Conservation (phyloP, 179 eudicot species). For the Amaranthus tricolor region DNA sequence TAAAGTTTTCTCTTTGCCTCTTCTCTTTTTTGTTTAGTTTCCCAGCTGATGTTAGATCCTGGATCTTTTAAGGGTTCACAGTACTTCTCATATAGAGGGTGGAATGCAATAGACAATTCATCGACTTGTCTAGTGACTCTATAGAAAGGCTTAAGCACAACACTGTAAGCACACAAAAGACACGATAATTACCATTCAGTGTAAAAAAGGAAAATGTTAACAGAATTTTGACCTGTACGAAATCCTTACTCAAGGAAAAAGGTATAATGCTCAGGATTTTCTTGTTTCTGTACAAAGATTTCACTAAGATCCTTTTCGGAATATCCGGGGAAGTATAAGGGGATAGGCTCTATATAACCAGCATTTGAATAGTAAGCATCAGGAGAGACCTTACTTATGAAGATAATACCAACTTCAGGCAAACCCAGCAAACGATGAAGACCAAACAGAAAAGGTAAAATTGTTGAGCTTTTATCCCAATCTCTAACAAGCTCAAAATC, state of each 20-base stretch:
- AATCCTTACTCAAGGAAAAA: conserved; percentile 79
- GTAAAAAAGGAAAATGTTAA: conserved; percentile 1
- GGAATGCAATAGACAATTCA: conserved; percentile 59
- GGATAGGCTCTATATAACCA: conserved; percentile 70
- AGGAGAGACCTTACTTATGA: conserved; percentile 70
- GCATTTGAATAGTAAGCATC: conserved; percentile 75
- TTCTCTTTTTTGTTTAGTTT: conserved; percentile 43
- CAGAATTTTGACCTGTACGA: conserved; percentile 1
- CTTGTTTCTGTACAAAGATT: conserved; percentile 58
- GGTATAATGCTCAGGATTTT: conserved; percentile 58
- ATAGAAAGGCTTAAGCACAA: conserved; percentile 66
- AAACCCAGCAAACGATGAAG: conserved; percentile 61
- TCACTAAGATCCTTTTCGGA: conserved; percentile 70
- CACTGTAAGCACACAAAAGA: conserved; percentile 39
- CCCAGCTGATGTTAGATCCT: conserved; percentile 28
- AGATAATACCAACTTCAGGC: conserved; percentile 72
- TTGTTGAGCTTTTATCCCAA: conserved; percentile 74
- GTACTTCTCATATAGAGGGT: conserved; percentile 58
- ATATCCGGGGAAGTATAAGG: conserved; percentile 74
- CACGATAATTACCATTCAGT: neutral
- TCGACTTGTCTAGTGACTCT: conserved; percentile 68
- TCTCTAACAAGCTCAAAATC: conserved; percentile 69
- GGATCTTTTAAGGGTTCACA: conserved; percentile 65
- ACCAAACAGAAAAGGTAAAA: conserved; percentile 71
- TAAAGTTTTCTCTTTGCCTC: conserved; percentile 65